Evolutionary conservation across 1,284 basidiomycete genomes (phyloP).

Genomic region (Kalmanozyma brasiliensis): DNA sequence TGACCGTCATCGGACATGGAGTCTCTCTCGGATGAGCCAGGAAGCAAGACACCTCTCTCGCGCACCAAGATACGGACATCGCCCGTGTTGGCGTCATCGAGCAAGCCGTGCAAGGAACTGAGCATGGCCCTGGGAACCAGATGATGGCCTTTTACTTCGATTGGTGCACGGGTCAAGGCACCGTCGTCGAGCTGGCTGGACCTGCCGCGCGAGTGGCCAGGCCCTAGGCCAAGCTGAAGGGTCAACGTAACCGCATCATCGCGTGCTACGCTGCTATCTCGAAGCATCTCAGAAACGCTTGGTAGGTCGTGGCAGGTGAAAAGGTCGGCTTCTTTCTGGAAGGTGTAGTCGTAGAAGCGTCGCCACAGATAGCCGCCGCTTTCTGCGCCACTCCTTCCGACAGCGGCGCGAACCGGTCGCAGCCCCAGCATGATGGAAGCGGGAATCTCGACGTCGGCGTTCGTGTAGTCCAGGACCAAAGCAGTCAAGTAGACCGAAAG

Average conservation of each 20-base stretch:
- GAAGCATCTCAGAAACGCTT: slow-evolving; percentile 48
- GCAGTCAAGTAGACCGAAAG: slow-evolving; percentile 58
- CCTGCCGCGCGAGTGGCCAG: slow-evolving; percentile 24
- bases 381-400: slow-evolving; percentile 16
- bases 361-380: slow-evolving; percentile 49
- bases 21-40: background rate
- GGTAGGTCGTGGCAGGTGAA: slow-evolving; percentile 58
- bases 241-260: slow-evolving; percentile 57
- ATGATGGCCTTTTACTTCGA: slow-evolving; percentile 50
- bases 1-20: slow-evolving; percentile 18
- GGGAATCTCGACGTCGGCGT: slow-evolving; percentile 44
- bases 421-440: slow-evolving; percentile 58
- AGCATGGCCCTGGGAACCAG: slow-evolving; percentile 53
- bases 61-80: slow-evolving; percentile 62
- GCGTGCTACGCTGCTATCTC: slow-evolving; percentile 22
- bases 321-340: slow-evolving; percentile 52
- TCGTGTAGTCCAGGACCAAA: slow-evolving; percentile 48
- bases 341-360: slow-evolving; percentile 46
- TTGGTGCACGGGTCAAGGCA: slow-evolving; percentile 26
- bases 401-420: slow-evolving; percentile 28
- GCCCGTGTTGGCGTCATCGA: slow-evolving; percentile 62
- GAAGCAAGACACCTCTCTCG: slow-evolving; percentile 55
- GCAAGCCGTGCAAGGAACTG: slow-evolving; percentile 46
- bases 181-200: slow-evolving; percentile 9
- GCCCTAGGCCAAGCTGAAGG: slow-evolving; percentile 58